These are phyloP conservation scores for Colletotrichum truncatum DNA, from an alignment of 2,329 filamentous ascomycete species.

Conservation along the genomic window DNA sequence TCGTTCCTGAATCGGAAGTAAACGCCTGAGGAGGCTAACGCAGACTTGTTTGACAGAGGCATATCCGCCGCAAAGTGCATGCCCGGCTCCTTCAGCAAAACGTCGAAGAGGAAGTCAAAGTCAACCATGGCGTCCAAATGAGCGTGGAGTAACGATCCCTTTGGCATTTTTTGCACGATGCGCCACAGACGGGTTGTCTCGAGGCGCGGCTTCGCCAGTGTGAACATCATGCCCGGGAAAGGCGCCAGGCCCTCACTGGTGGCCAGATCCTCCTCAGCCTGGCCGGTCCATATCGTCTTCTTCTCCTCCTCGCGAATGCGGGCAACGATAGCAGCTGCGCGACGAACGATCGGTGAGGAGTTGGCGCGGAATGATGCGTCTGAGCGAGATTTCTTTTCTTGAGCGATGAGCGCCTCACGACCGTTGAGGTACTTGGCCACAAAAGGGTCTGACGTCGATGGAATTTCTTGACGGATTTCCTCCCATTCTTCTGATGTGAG, in stretches of 20 bases:
- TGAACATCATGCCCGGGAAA: slow-evolving; percentile 87
- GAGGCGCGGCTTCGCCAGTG: slow-evolving; percentile 78
- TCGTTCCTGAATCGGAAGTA: slow-evolving; percentile 63
- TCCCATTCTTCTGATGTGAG: slow-evolving; percentile 68
- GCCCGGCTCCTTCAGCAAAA: slow-evolving; percentile 72
- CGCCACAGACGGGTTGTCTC: slow-evolving; percentile 81
- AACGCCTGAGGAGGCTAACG: slow-evolving; percentile 61
- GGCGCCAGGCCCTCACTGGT: slow-evolving; percentile 66
- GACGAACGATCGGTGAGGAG: slow-evolving; percentile 76
- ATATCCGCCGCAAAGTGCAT: slow-evolving; percentile 69
- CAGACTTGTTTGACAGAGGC: slow-evolving; percentile 59
- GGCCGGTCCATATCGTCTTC: slow-evolving; percentile 74
- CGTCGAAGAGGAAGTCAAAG: slow-evolving; percentile 75
- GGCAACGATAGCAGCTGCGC: slow-evolving; percentile 78
- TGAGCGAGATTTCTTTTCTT: slow-evolving; percentile 85
- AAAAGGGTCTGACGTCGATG: slow-evolving; percentile 73
- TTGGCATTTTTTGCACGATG: slow-evolving; percentile 82
- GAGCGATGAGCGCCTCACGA: slow-evolving; percentile 76
- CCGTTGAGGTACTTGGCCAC: slow-evolving; percentile 84
- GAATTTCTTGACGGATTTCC: slow-evolving; percentile 65
- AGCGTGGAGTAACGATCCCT: slow-evolving; percentile 80
- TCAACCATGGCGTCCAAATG: slow-evolving; percentile 87
- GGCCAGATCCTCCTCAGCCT: slow-evolving; percentile 70
- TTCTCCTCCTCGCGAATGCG: slow-evolving; percentile 79
- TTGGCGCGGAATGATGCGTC: slow-evolving; percentile 73